These are phyloP conservation scores for Endocalyx cinctus DNA, from an alignment of 2,329 filamentous ascomycete genomes.

Conservation along the genomic window DNA sequence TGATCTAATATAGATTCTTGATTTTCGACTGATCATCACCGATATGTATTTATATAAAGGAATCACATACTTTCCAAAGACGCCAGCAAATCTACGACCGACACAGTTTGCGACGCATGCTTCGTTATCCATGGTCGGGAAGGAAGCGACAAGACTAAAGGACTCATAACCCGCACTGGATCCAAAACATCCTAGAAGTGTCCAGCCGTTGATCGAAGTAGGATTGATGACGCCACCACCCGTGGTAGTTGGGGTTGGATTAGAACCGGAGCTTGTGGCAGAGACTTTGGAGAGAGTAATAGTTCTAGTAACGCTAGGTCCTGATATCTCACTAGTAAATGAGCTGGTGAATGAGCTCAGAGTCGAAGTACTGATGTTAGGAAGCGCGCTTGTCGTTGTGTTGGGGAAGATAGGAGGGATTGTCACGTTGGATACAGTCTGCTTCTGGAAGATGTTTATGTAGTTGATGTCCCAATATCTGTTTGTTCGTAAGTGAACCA, in stretches of 20 bases:
- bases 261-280: conserved; percentile 12
- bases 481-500: conserved; percentile 2
- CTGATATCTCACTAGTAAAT: neutral
- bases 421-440: conserved; percentile 5
- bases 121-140: conserved; percentile 34
- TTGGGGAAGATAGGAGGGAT: conserved; percentile 5
- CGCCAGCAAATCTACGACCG: conserved; percentile 33
- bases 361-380: too few species aligned
- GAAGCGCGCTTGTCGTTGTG: too few species aligned
- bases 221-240: conserved; percentile 10
- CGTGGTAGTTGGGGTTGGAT: conserved; percentile 16
- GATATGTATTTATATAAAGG: too few species aligned
- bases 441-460: conserved; percentile 41
- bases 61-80: conserved; percentile 28
- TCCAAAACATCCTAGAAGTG: conserved; percentile 34
- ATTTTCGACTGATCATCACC: too few species aligned
- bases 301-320: conserved; percentile 21
- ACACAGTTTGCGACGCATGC: conserved; percentile 34
- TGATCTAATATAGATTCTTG: too few species aligned
- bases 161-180: conserved; percentile 31
- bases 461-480: conserved; percentile 51
- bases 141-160: conserved; percentile 28
- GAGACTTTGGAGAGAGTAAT: conserved; percentile 18
- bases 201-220: conserved; percentile 13
- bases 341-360: neutral